Conservation (phyloP, 768 basidiomycete species). For the Agrocybe praecox region DNA sequence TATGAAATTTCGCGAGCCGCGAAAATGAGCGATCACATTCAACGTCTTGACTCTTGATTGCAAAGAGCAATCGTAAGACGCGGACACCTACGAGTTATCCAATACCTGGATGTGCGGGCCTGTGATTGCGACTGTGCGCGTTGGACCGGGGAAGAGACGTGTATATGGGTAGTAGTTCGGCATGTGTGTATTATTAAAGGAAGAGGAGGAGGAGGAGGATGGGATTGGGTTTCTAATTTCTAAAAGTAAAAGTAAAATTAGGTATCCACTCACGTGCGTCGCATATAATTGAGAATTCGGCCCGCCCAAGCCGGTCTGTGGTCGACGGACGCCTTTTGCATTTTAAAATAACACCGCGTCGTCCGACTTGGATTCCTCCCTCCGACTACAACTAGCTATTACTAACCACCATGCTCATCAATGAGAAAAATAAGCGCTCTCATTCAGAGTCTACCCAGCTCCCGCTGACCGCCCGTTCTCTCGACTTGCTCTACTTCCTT, state of each 20-base stretch:
- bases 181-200: constrained; percentile 9
- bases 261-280: constrained; percentile 16
- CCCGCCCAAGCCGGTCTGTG: too few relatives aligned
- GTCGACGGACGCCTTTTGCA: not conserved
- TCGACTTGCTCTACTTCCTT: constrained; percentile 68
- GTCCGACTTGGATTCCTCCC: not conserved
- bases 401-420: constrained; percentile 20
- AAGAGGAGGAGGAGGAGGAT: too few relatives aligned
- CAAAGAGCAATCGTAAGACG: too few relatives aligned
- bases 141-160: constrained; percentile 40
- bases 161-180: constrained; percentile 53
- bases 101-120: constrained; percentile 69
- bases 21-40: too few relatives aligned
- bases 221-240: too few relatives aligned
- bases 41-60: too few relatives aligned
- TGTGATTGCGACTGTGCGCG: constrained; percentile 44
- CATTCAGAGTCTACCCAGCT: constrained; percentile 11
- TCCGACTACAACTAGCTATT: not conserved
- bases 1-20: too few relatives aligned
- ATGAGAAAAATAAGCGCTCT: constrained; percentile 18
- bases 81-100: constrained; percentile 57
- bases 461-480: constrained; percentile 56
- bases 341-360: not conserved
- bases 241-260: not conserved
- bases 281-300: too few relatives aligned